A percentile compares a stretch with the other conserved stretches of the same genome.
Conservation (phyloP, 148 eudicot species). For the Diospyros kaki region DNA sequence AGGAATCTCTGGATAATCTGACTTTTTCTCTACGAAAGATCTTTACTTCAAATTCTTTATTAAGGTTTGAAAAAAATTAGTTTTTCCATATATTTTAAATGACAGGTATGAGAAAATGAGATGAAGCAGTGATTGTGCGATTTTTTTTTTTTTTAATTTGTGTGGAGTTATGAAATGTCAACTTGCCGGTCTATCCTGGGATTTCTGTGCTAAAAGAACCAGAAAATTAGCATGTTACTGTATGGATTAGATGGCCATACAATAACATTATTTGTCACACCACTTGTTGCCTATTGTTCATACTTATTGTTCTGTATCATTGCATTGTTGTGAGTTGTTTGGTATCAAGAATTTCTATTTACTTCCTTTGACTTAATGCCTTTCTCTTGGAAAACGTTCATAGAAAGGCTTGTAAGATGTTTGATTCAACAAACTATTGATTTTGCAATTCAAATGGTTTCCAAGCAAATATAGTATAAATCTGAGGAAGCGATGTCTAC, state of each 20-base stretch:
- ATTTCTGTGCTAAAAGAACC: not conserved
- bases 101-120: no score
- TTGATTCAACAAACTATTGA: not conserved
- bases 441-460: not conserved
- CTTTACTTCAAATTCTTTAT: no score
- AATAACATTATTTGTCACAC: not conserved
- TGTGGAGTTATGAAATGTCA: not conserved
- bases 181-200: not conserved
- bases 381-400: not conserved
- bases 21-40: no score
- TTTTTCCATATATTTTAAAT: no score
- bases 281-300: not conserved
- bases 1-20: no score
- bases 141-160: no score
- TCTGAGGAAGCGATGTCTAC: conserved; percentile 21
- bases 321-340: not conserved
- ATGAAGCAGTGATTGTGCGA: no score
- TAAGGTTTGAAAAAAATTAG: no score
- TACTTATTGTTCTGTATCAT: not conserved
- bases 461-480: not conserved
- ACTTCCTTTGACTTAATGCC: not conserved
- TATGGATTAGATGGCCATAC: not conserved
- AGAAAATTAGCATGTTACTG: not conserved
- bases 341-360: not conserved
- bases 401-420: not conserved